A percentile compares a stretch with the other conserved stretches of the same genome.
Conservation (phyloP, 2,329 filamentous ascomycete genomes). For the Herpomyces periplanetae region DNA sequence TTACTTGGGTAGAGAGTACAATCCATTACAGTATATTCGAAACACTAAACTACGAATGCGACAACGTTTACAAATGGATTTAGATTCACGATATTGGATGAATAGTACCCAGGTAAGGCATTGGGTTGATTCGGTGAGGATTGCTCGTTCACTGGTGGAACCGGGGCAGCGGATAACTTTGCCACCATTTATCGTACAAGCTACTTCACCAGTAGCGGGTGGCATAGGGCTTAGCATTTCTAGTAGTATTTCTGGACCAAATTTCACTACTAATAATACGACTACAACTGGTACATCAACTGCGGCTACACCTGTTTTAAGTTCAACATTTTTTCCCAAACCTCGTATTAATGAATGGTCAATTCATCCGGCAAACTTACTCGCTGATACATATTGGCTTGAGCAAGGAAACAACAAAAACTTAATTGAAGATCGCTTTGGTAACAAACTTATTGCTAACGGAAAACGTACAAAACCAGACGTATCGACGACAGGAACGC, state of each 20-base stretch:
- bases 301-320: conserved; percentile 9
- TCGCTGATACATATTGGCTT: conserved; percentile 68
- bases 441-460: conserved; percentile 26
- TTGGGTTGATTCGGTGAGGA: conserved; percentile 33
- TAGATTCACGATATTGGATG: conserved; percentile 32
- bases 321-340: conserved; percentile 13
- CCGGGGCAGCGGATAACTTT: conserved; percentile 8
- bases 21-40: conserved; percentile 63
- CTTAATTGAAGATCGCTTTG: conserved; percentile 38
- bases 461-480: no score
- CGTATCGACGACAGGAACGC: no score
- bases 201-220: conserved; percentile 4
- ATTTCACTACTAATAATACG: conserved; percentile 9
- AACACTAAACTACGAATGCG: conserved; percentile 53
- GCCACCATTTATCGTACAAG: conserved; percentile 6
- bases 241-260: conserved; percentile 1
- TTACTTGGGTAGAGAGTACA: conserved; percentile 27
- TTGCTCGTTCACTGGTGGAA: conserved; percentile 8
- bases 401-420: conserved; percentile 43
- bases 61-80: conserved; percentile 31
- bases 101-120: conserved; percentile 26
- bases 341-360: conserved; percentile 52
- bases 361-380: conserved; percentile 38
- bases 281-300: conserved; percentile 10
- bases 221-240: conserved; percentile 4